Evolutionary conservation across 164 flowering plant genomes (phyloP).

Genomic region (Magnolia kwangsiensis): DNA sequence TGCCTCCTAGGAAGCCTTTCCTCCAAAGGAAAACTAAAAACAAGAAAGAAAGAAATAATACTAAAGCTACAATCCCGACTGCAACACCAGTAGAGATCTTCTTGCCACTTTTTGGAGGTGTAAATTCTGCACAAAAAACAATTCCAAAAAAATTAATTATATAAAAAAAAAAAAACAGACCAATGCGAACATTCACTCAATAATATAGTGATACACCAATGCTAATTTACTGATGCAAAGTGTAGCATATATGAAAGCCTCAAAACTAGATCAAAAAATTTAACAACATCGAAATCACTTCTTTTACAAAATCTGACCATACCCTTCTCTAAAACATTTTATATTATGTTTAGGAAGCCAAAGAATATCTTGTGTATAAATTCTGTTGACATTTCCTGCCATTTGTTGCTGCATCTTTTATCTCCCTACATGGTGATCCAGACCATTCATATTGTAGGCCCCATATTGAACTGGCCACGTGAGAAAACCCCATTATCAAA

Average conservation of each 20-base stretch:
- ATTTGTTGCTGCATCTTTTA: no score
- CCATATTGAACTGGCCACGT: no score
- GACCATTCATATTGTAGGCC: no score
- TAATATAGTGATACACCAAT: neutral
- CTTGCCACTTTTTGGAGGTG: neutral
- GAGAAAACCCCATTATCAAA: no score
- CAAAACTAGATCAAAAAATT: neutral
- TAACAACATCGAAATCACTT: no score
- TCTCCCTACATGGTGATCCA: no score
- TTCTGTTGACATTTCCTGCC: no score
- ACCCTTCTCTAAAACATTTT: no score
- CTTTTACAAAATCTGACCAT: no score
- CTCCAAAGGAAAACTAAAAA: neutral
- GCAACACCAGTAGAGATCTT: neutral
- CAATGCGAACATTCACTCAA: neutral
- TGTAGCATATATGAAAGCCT: neutral
- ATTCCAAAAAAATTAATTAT: neutral
- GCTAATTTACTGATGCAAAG: neutral
- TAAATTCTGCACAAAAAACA: neutral
- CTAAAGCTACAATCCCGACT: neutral
- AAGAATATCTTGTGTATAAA: no score
- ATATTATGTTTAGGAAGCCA: no score
- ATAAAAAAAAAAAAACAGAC: neutral
- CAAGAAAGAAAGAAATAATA: neutral
- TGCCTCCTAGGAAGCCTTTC: neutral